Percentiles rank a stretch among this genome's conserved stretches.
Evolutionary conservation across 345 rosid species (phyloP).

Genomic region (Eucalyptus sp.): DNA sequence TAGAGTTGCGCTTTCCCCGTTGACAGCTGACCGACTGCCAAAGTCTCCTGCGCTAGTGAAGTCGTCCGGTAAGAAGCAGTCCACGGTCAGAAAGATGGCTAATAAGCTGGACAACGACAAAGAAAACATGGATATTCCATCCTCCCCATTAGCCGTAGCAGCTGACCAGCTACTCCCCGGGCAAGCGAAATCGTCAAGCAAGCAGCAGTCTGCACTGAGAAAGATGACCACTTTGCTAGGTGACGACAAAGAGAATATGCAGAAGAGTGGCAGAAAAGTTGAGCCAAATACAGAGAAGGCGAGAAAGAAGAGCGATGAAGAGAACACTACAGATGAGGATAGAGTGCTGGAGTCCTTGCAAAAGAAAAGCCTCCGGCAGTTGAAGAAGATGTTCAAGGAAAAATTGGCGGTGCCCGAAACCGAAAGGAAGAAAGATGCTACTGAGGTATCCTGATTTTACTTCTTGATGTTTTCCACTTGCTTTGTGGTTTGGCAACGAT

Average conservation of each 20-base stretch:
- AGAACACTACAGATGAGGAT: background rate
- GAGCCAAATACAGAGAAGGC: background rate
- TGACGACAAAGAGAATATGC: background rate
- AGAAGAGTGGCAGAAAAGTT: background rate
- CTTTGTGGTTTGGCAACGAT: background rate
- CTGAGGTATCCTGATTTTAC: background rate
- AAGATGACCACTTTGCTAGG: background rate
- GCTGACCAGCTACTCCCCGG: background rate
- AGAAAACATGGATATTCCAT: background rate
- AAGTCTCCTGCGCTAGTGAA: background rate
- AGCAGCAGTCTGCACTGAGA: background rate
- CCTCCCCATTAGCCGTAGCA: background rate
- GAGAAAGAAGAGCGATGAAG: background rate
- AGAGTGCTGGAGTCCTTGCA: background rate
- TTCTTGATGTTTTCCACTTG: background rate
- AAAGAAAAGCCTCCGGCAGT: slow-evolving; percentile 1
- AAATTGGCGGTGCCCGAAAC: background rate
- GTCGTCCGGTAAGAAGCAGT: slow-evolving; percentile 5
- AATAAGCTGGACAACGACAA: background rate
- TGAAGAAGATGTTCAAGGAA: slow-evolving; percentile 1
- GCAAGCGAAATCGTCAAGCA: background rate
- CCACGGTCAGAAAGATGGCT: background rate
- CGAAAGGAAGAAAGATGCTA: background rate
- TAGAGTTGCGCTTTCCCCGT: background rate
- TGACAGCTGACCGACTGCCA: slow-evolving; percentile 16